Evolutionary conservation across 2,329 filamentous ascomycete genomes (phyloP).

Genomic region (Herpotrichia juniperi): DNA sequence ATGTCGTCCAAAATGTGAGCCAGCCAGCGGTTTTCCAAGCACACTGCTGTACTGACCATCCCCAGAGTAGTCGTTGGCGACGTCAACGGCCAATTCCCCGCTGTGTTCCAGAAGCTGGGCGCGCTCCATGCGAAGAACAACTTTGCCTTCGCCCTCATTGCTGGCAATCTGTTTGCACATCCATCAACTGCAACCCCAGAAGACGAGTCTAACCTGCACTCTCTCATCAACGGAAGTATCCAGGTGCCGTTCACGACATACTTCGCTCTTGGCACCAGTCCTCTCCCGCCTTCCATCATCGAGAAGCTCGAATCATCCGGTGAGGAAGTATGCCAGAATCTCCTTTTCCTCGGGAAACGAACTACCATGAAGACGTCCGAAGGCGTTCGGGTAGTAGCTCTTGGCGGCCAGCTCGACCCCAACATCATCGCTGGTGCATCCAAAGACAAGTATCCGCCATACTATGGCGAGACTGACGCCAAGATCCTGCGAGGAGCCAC

Average conservation of each 20-base stretch:
- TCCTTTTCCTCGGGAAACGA: conserved; percentile 85
- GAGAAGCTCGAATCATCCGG: conserved; percentile 75
- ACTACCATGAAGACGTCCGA: conserved; percentile 88
- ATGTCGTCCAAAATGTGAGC: conserved; percentile 66
- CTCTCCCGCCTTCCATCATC: conserved; percentile 73
- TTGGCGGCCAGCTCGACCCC: conserved; percentile 76
- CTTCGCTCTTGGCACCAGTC: conserved; percentile 78
- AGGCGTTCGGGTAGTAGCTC: conserved; percentile 82
- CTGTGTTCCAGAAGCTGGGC: conserved; percentile 79
- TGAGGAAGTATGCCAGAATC: conserved; percentile 81
- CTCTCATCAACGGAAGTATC: conserved; percentile 75
- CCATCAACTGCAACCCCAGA: conserved; percentile 53
- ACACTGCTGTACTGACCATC: not conserved
- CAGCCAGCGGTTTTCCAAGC: not conserved
- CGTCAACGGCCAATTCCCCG: conserved; percentile 77
- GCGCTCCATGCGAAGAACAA: conserved; percentile 84
- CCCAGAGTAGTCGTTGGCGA: conserved; percentile 79
- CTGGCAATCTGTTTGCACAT: conserved; percentile 79
- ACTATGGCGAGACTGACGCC: conserved; percentile 78
- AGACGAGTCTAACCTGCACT: conserved; percentile 63
- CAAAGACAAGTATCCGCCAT: conserved; percentile 75
- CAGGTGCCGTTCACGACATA: conserved; percentile 83
- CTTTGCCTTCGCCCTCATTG: conserved; percentile 84
- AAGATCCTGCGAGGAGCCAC: conserved; percentile 77
- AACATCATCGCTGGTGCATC: conserved; percentile 67